Evolutionary conservation across 1,284 basidiomycete genomes (phyloP).

Genomic region (Porphyrellus sp.): DNA sequence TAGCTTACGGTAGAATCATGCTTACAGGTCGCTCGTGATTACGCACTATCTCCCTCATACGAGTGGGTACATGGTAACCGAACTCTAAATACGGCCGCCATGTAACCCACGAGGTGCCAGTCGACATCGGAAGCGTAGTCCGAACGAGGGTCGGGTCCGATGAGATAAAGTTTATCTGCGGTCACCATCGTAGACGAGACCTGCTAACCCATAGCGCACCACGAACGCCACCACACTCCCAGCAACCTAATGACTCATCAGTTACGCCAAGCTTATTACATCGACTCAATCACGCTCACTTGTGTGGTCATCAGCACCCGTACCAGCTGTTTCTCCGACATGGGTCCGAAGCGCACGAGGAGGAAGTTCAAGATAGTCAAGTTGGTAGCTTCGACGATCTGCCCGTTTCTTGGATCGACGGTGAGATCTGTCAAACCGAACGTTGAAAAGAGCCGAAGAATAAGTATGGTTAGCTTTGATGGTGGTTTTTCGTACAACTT

Average conservation of each 20-base stretch:
- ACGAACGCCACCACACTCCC: slow-evolving; percentile 79
- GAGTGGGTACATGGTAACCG: slow-evolving; percentile 1
- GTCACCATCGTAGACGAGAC: slow-evolving; percentile 87
- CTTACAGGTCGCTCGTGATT: slow-evolving; percentile 20
- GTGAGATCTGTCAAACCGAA: slow-evolving; percentile 71
- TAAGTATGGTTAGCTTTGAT: slow-evolving; percentile 47
- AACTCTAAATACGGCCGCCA: neutral
- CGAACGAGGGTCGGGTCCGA: neutral
- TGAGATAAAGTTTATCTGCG: slow-evolving; percentile 49
- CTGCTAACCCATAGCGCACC: slow-evolving; percentile 84
- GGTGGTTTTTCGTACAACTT: slow-evolving; percentile 55
- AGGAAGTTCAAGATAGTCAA: slow-evolving; percentile 86
- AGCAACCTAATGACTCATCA: slow-evolving; percentile 42
- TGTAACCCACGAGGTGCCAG: neutral
- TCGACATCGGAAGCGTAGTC: neutral
- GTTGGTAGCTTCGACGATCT: slow-evolving; percentile 73
- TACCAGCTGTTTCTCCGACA: slow-evolving; percentile 77
- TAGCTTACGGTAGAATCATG: neutral
- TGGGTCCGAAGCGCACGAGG: slow-evolving; percentile 73
- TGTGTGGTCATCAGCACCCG: slow-evolving; percentile 72
- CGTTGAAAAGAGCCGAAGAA: slow-evolving; percentile 56
- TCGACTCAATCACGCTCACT: slow-evolving; percentile 37
- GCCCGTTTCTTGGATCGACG: slow-evolving; percentile 49
- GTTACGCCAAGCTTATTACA: slow-evolving; percentile 6
- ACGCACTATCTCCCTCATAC: slow-evolving; percentile 24